Evolutionary conservation across 208 protist genomes (phyloP).

Genomic region (Crithidia thermophila): DNA sequence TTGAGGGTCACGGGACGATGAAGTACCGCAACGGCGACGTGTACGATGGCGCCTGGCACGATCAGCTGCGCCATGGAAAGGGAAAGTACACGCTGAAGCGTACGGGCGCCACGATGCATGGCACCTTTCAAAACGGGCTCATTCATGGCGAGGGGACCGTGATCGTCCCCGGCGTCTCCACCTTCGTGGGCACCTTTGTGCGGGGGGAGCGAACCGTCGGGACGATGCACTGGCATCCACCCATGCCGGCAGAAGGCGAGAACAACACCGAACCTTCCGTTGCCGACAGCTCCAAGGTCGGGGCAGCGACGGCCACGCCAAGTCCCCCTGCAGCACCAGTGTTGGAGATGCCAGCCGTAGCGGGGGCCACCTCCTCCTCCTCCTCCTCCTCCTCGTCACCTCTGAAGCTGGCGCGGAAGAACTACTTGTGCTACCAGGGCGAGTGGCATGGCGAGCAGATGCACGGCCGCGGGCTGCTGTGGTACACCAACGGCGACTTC

Average conservation of each 20-base stretch:
- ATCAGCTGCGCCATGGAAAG: slow-evolving; percentile 84
- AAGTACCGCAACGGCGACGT: slow-evolving; percentile 75
- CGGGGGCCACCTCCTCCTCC: too few relatives aligned
- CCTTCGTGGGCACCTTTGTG: slow-evolving; percentile 80
- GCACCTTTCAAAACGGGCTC: slow-evolving; percentile 83
- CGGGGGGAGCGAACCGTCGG: slow-evolving; percentile 71
- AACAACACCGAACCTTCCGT: not conserved
- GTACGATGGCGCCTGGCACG: slow-evolving; percentile 87
- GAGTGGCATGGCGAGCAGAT: slow-evolving; percentile 86
- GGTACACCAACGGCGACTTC: slow-evolving; percentile 85
- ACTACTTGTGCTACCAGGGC: slow-evolving; percentile 80
- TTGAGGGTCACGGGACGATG: slow-evolving; percentile 81
- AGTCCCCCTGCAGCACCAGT: too few relatives aligned
- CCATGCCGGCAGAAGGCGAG: not conserved
- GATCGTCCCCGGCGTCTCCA: slow-evolving; percentile 61
- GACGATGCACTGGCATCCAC: slow-evolving; percentile 76
- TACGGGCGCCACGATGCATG: slow-evolving; percentile 69
- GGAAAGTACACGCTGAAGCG: slow-evolving; percentile 84
- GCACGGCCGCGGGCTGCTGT: slow-evolving; percentile 80
- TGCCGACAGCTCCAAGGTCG: not conserved
- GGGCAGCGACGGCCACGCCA: not conserved
- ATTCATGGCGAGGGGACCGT: slow-evolving; percentile 84
- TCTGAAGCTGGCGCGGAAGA: not conserved
- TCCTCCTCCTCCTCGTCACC: not conserved
- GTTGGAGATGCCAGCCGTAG: too few relatives aligned